A percentile compares a stretch with the other conserved stretches of the same genome.
phyloP scores from a whole-genome alignment of 2,329 filamentous ascomycete genomes.

The Aphanoascus verrucosus region DNA sequence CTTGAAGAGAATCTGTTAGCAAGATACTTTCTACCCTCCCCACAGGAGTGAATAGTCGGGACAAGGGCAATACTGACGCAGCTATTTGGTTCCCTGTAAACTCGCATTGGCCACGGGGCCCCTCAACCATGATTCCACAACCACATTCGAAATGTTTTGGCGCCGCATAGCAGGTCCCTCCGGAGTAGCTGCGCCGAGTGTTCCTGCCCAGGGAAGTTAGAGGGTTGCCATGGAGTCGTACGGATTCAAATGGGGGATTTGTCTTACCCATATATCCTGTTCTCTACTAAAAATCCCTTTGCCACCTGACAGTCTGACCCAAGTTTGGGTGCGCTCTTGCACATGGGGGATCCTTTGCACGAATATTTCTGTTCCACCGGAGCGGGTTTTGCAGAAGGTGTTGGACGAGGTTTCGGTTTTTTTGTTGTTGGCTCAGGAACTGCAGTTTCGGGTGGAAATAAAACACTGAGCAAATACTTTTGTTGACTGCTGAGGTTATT shows the following conservation, averaged over 20 bases:
- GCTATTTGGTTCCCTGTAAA: conserved; percentile 1
- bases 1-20: background rate
- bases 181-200: background rate
- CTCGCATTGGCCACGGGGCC: background rate
- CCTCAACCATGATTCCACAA: background rate
- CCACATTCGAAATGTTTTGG: background rate
- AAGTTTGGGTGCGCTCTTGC: background rate
- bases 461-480: background rate
- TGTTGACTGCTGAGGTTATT: background rate
- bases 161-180: background rate
- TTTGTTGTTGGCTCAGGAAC: background rate
- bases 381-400: too few relatives aligned
- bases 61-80: background rate
- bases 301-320: background rate
- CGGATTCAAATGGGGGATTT: too few relatives aligned
- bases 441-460: background rate
- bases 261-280: background rate
- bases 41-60: background rate
- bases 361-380: background rate
- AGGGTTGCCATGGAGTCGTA: background rate
- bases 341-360: background rate
- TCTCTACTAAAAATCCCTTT: background rate
- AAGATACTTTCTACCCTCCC: background rate
- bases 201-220: background rate
- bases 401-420: background rate